Base-by-base conservation (phyloP, 345 rosid species). In the Anacardium occidentale region DNA sequence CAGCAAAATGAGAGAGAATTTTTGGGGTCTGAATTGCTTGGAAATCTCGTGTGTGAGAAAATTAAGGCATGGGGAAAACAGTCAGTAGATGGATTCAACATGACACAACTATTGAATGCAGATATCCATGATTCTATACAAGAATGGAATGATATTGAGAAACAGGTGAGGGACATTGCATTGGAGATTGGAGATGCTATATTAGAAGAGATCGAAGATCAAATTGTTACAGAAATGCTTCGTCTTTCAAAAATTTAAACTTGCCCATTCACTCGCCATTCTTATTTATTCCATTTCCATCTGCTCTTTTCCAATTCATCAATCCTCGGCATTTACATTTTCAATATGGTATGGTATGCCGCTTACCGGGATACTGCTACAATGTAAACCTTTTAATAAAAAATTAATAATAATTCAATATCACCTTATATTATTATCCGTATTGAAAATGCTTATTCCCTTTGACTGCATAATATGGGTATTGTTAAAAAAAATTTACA, bases 131-230 rank as follows among this genome's bases (percentile, higher is more conserved):
- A 79, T 63, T 77, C 86, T 20, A 62, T 10, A 11, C 68, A 76
- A 48, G 86, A 82, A 75, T 83, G 89, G 87, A 76, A 45, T 22
- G 55, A 55, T 1, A 70, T 69, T 61, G 62, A 73, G 61, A 29
- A 47, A 8, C 74, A 81, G 52, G 72, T 50, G 52, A 72, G 18
- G 75, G 68, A 72, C 10, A 71, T 78, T 22, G 84, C 82, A 7
- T 2, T 70, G 29, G 74, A 75, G 57, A 72, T 83, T 48, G 86
- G 78, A 55, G 86, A 87, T 69, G 75, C 81, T 52, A 80, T 89
- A 58, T 18, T 80, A 34, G 85, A 74, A 64, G 86, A 80, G 10
- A 77, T 84, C 37, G 55, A 29, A 7, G 68, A 52, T 47, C 83
- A 84, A 69, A 57, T 80, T 62, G 67, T 80, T 18, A 69, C 17